A percentile compares a stretch with the other conserved stretches of the same genome.
phyloP scores from a whole-genome alignment of 257 asterid species.

The Solanum neorickii region DNA sequence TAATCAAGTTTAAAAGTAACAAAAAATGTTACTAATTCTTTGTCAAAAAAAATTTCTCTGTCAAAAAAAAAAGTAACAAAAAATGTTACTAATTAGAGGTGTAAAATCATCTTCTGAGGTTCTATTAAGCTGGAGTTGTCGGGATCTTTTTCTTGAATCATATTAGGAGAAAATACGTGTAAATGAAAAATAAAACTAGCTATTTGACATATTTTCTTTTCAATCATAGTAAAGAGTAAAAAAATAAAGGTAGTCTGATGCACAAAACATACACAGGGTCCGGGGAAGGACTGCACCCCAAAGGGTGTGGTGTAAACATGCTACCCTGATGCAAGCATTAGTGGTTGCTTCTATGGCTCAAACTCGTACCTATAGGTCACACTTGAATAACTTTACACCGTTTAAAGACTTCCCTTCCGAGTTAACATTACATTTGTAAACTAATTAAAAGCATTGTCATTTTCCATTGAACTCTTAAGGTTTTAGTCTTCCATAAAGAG shows the following conservation, averaged over 20 bases:
- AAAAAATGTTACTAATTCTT: too few relatives aligned
- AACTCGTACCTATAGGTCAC: not conserved
- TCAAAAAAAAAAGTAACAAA: too few relatives aligned
- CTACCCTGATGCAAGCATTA: not conserved
- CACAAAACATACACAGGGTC: not conserved
- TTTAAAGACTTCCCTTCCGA: not conserved
- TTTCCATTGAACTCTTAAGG: not conserved
- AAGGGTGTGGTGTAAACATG: not conserved
- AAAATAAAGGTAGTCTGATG: not conserved
- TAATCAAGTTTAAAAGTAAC: not conserved
- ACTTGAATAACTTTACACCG: not conserved
- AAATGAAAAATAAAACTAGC: not conserved
- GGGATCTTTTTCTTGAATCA: not conserved
- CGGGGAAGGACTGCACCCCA: not conserved
- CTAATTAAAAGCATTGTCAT: not conserved
- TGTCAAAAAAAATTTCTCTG: too few relatives aligned
- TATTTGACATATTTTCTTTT: not conserved
- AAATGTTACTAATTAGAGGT: not conserved
- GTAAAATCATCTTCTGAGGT: not conserved
- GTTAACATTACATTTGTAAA: not conserved
- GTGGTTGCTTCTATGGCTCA: not conserved
- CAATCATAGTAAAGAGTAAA: not conserved
- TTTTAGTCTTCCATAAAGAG: not conserved
- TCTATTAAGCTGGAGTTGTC: not conserved
- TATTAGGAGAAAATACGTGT: not conserved